A percentile compares a stretch with the other conserved stretches of the same genome.
Conservation (phyloP, 179 eudicot species). For the Gypsophila paniculata region DNA sequence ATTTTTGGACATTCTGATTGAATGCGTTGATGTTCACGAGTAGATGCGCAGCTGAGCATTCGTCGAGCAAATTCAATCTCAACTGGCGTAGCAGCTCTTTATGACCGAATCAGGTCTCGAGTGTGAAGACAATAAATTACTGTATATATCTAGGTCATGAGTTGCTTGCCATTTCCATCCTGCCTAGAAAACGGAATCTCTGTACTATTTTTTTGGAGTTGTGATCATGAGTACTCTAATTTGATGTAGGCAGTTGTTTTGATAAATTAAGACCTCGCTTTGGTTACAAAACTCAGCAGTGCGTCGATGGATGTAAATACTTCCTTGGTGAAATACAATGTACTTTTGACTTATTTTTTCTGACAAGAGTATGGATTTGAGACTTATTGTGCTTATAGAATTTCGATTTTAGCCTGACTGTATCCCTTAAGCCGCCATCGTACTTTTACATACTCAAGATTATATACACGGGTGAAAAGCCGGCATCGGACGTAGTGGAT, state of each 20-base stretch:
- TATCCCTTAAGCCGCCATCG: too few species aligned
- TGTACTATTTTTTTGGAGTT: not conserved
- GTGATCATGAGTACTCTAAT: not conserved
- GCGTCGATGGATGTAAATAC: not conserved
- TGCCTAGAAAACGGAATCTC: not conserved
- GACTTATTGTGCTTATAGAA: too few species aligned
- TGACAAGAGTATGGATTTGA: too few species aligned
- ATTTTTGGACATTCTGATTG: not conserved
- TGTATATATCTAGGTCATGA: not conserved
- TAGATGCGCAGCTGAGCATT: not conserved
- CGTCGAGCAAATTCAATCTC: not conserved
- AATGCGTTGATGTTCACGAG: not conserved
- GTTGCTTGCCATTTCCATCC: constrained; percentile 8
- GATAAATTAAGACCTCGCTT: not conserved
- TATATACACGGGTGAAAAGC: too few species aligned
- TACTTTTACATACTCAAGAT: too few species aligned
- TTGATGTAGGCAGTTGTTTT: not conserved
- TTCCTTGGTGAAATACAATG: not conserved
- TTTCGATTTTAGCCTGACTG: too few species aligned
- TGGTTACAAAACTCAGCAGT: not conserved
- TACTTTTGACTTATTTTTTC: too few species aligned
- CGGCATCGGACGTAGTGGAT: too few species aligned
- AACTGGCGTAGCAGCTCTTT: not conserved
- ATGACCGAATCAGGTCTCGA: not conserved
- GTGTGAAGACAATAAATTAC: not conserved